Percentiles rank a stretch among this genome's conserved stretches.
phyloP scores from a whole-genome alignment of 345 rosid species.

The Heritiera fomes region DNA sequence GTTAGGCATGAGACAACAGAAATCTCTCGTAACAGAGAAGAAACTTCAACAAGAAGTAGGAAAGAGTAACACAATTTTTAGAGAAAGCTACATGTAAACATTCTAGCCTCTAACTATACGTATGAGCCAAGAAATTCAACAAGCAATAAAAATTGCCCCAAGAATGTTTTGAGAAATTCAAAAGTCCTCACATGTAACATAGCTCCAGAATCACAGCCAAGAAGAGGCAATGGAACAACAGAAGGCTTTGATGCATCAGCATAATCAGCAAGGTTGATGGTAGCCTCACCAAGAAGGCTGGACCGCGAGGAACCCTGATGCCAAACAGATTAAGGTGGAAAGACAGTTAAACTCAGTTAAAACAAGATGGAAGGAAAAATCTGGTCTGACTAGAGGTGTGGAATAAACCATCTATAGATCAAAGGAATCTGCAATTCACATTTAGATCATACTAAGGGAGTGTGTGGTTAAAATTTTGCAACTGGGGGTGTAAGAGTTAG shows the following conservation, averaged over 20 bases:
- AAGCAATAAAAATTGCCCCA: constrained; percentile 8
- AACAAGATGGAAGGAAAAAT: background rate
- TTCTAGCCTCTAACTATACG: constrained; percentile 4
- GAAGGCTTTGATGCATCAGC: constrained; percentile 87
- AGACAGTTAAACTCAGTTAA: constrained; percentile 17
- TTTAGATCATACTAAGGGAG: constrained; percentile 1
- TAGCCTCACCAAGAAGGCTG: constrained; percentile 88
- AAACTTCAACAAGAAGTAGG: constrained; percentile 9
- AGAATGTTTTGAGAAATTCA: constrained; percentile 19
- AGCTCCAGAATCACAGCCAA: constrained; percentile 87
- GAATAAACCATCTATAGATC: constrained; percentile 17
- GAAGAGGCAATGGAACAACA: constrained; percentile 63
- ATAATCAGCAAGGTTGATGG: constrained; percentile 89
- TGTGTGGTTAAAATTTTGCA: background rate
- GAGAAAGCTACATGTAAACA: constrained; percentile 1
- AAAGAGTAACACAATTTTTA: background rate
- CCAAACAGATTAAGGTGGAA: constrained; percentile 29
- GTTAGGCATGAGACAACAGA: background rate
- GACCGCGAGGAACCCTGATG: constrained; percentile 89
- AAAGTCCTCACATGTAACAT: constrained; percentile 77
- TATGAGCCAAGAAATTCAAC: background rate
- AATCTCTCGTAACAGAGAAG: background rate
- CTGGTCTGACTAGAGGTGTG: background rate
- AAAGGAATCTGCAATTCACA: background rate
- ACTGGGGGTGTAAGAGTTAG: constrained; percentile 8